Percentiles rank a stretch among this genome's conserved stretches.
Conservation (phyloP, 2,329 filamentous ascomycete species). For the Hirsutella rhossiliensis region DNA sequence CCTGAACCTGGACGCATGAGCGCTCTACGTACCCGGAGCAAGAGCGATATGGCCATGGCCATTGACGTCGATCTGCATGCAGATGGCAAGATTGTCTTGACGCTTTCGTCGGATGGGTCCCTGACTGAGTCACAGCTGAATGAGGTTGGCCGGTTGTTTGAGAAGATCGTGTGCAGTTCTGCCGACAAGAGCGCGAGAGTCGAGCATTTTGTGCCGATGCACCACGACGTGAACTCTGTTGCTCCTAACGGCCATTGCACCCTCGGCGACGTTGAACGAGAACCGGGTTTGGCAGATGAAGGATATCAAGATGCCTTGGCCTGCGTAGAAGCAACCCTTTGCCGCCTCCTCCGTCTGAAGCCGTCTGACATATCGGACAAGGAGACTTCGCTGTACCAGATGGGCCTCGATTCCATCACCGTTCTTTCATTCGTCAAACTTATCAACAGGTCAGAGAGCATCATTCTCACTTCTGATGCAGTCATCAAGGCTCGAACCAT, state of each 20-base stretch:
- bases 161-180: slow-evolving; percentile 4
- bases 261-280: neutral
- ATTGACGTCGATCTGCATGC: slow-evolving; percentile 10
- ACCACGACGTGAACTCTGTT: neutral
- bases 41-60: slow-evolving; percentile 8
- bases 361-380: slow-evolving; percentile 3
- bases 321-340: neutral
- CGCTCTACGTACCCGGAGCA: slow-evolving; percentile 5
- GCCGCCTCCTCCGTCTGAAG: slow-evolving; percentile 4
- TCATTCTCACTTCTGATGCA: slow-evolving; percentile 8
- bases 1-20: slow-evolving; percentile 2
- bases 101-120: slow-evolving; percentile 5
- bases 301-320: slow-evolving; percentile 3
- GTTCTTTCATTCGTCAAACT: slow-evolving; percentile 9
- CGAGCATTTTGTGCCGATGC: slow-evolving; percentile 3
- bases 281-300: neutral
- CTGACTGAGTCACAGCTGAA: neutral
- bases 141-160: slow-evolving; percentile 4
- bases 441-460: slow-evolving; percentile 1
- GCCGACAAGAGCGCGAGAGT: slow-evolving; percentile 2
- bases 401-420: slow-evolving; percentile 11
- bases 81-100: slow-evolving; percentile 7
- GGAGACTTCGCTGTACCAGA: slow-evolving; percentile 7
- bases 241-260: too few relatives aligned
- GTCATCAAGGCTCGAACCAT: slow-evolving; percentile 11